Conservation (phyloP, 805 yeast species). For the Metschnikowia kunwiensis region DNA sequence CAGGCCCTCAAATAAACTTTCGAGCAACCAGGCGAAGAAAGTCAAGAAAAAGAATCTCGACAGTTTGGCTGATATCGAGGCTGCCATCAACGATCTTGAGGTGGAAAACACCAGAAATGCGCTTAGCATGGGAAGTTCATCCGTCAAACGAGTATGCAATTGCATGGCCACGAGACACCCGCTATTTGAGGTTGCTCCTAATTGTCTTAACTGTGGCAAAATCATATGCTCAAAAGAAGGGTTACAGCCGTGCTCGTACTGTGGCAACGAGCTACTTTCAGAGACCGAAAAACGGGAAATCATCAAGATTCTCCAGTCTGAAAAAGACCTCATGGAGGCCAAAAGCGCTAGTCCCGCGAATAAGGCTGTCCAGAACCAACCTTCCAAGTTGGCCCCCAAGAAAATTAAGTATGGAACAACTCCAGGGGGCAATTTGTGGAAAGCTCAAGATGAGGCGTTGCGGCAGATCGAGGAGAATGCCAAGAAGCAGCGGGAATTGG, state of each 20-base stretch:
- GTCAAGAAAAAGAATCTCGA: constrained; percentile 48
- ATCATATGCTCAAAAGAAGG: constrained; percentile 91
- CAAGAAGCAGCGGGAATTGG: constrained; percentile 23
- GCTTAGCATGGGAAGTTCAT: constrained; percentile 2
- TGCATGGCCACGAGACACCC: constrained; percentile 91
- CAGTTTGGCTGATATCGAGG: constrained; percentile 60
- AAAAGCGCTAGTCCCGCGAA: constrained; percentile 22
- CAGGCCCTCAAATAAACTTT: constrained; percentile 30
- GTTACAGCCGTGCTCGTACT: constrained; percentile 80
- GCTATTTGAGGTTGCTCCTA: constrained; percentile 84
- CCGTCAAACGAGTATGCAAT: constrained; percentile 48
- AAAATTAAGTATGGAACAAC: constrained; percentile 54
- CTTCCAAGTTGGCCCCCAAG: constrained; percentile 24
- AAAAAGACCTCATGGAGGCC: constrained; percentile 38
- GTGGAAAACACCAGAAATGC: constrained; percentile 17
- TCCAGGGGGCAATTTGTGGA: constrained; percentile 62
- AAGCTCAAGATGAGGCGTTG: constrained; percentile 64
- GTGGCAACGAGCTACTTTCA: constrained; percentile 67
- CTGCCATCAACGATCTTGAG: constrained; percentile 55
- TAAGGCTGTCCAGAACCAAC: constrained; percentile 21
- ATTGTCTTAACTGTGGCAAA: constrained; percentile 91
- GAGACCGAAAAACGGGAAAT: constrained; percentile 61
- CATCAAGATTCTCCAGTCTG: constrained; percentile 48
- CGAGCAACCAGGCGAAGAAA: constrained; percentile 27
- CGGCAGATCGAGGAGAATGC: constrained; percentile 51